Evolutionary conservation across 805 yeast species (phyloP).

Genomic region (Wickerhamiella spandovensis): DNA sequence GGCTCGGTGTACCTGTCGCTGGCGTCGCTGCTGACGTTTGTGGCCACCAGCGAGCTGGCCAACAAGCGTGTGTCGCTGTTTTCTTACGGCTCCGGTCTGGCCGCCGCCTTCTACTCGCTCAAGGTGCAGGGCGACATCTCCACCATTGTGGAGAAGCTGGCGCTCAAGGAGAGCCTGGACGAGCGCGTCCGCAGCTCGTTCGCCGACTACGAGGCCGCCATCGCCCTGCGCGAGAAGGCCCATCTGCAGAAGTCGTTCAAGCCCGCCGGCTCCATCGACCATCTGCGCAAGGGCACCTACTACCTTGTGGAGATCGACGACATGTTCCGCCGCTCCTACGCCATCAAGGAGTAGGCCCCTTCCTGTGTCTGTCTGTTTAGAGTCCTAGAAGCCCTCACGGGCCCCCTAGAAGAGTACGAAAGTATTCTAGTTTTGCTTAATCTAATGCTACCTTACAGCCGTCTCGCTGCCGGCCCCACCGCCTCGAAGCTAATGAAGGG

Average conservation of each 20-base stretch:
- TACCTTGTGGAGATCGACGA: constrained; percentile 78
- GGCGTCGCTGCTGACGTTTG: constrained; percentile 64
- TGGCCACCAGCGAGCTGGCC: constrained; percentile 61
- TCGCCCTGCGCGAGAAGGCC: constrained; percentile 76
- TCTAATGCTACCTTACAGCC: too few species aligned
- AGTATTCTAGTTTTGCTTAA: background rate
- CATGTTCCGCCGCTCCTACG: constrained; percentile 73
- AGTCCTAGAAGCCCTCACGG: background rate
- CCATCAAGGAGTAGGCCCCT: constrained; percentile 23
- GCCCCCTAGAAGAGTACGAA: background rate
- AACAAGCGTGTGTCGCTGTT: constrained; percentile 80
- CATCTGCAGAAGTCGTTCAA: constrained; percentile 67
- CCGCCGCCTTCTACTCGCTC: constrained; percentile 74
- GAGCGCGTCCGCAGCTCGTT: constrained; percentile 60
- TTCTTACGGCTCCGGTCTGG: constrained; percentile 97
- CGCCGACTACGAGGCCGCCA: constrained; percentile 64
- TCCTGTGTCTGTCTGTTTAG: background rate
- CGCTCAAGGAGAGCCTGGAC: constrained; percentile 53
- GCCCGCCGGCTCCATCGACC: constrained; percentile 70
- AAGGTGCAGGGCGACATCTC: constrained; percentile 71
- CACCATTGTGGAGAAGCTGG: constrained; percentile 32
- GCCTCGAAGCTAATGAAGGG: too few species aligned
- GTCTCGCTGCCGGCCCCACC: too few species aligned
- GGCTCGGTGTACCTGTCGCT: constrained; percentile 84
- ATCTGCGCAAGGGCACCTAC: constrained; percentile 62